Conservation (phyloP, 352 stramenopile genomes). For the Blastocystis sp. region DNA sequence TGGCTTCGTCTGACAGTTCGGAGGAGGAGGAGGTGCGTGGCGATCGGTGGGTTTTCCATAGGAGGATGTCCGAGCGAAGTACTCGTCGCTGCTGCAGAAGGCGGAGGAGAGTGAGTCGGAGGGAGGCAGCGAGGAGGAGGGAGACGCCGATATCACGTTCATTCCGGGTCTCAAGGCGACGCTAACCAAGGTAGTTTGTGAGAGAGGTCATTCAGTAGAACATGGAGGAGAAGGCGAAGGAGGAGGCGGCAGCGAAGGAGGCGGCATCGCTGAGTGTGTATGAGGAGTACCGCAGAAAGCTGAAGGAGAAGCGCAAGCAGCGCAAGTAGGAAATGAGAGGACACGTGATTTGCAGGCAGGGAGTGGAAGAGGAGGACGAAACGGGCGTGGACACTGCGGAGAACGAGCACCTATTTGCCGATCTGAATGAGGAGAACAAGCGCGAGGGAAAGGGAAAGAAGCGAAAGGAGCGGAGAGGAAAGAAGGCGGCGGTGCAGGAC, state of each 20-base stretch:
- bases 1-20: slow-evolving; percentile 23
- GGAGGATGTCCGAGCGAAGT: slow-evolving; percentile 1
- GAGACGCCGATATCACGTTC: slow-evolving; percentile 45
- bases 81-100: neutral
- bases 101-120: slow-evolving; percentile 29
- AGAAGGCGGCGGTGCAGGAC: neutral
- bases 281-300: slow-evolving; percentile 16
- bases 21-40: neutral
- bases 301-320: slow-evolving; percentile 50
- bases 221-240: slow-evolving; percentile 33
- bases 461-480: slow-evolving; percentile 21
- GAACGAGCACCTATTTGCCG: neutral
- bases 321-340: neutral
- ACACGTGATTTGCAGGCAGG: neutral
- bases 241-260: neutral
- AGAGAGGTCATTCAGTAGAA: neutral
- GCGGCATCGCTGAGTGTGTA: slow-evolving; percentile 21
- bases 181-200: neutral
- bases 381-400: neutral
- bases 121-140: slow-evolving; percentile 11
- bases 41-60: neutral
- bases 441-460: neutral
- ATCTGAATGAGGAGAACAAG: neutral
- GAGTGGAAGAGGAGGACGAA: neutral
- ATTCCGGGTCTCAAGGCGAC: slow-evolving; percentile 32